Evolutionary conservation across 2,329 filamentous ascomycete genomes (phyloP).

Genomic region (Ophiostoma himal-ulmi): DNA sequence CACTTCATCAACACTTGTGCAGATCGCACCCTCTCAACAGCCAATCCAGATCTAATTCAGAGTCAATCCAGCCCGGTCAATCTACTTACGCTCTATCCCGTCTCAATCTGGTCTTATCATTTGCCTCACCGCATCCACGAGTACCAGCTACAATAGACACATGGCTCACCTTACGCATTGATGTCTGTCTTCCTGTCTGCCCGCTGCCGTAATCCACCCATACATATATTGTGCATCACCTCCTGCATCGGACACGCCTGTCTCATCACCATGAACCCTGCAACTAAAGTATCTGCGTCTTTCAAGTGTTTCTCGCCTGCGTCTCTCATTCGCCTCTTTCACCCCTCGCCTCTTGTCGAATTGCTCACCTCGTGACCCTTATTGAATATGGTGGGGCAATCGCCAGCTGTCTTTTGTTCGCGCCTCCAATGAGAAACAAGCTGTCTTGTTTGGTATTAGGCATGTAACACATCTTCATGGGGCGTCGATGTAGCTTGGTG

Average conservation of each 20-base stretch:
- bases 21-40: not conserved
- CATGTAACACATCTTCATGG: too few relatives aligned
- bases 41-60: too few relatives aligned
- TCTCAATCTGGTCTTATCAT: not conserved
- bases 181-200: not conserved
- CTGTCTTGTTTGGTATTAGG: not conserved
- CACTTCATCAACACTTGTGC: not conserved
- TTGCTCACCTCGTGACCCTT: conserved; percentile 5
- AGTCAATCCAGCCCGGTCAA: not conserved
- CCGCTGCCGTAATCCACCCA: not conserved
- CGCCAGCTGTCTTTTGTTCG: not conserved
- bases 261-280: not conserved
- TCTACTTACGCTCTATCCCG: not conserved
- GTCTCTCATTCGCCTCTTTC: conserved; percentile 1
- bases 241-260: conserved; percentile 23
- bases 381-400: not conserved
- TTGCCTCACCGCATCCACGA: not conserved
- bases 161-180: too few relatives aligned
- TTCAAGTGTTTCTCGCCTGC: not conserved
- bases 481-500: not conserved
- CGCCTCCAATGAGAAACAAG: not conserved
- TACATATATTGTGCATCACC: conserved; percentile 10
- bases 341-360: not conserved
- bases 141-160: not conserved
- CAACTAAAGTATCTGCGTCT: not conserved